Conservation (phyloP, 352 stramenopile species). For the Pythium brassicae region DNA sequence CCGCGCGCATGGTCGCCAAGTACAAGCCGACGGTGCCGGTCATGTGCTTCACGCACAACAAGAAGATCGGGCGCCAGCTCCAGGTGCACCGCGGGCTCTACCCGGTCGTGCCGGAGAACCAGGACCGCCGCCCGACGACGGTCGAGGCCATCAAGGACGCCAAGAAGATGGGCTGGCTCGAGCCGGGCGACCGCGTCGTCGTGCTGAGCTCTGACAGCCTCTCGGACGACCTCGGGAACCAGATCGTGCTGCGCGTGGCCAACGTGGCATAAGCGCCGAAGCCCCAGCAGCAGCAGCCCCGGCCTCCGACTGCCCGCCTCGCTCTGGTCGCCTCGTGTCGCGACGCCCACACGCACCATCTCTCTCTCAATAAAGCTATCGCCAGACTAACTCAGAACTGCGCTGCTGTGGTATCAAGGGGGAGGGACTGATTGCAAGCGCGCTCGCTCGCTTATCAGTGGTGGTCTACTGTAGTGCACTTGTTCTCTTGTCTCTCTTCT, state of each 20-base stretch:
- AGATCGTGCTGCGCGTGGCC: conserved; percentile 81
- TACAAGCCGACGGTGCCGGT: conserved; percentile 91
- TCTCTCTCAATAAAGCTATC: too few species aligned
- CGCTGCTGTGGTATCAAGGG: too few species aligned
- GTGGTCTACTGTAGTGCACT: not conserved
- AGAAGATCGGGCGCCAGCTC: conserved; percentile 89
- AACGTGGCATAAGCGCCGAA: conserved; percentile 54
- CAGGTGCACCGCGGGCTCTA: conserved; percentile 87
- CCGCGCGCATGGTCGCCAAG: conserved; percentile 83
- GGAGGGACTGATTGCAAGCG: too few species aligned
- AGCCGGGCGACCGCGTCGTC: conserved; percentile 87
- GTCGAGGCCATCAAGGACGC: conserved; percentile 87
- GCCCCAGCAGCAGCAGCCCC: not conserved
- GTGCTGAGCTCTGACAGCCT: conserved; percentile 80
- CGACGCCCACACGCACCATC: too few species aligned
- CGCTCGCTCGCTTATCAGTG: too few species aligned
- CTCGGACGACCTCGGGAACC: conserved; percentile 72
- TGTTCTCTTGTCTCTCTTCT: not conserved
- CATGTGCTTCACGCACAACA: conserved; percentile 84
- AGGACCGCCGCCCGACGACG: conserved; percentile 57
- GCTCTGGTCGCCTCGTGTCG: too few species aligned
- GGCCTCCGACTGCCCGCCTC: too few species aligned
- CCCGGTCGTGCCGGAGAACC: conserved; percentile 56
- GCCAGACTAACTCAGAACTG: too few species aligned
- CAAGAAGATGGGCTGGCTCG: conserved; percentile 90